phyloP scores from a whole-genome alignment of 768 basidiomycete genomes.

The Boletellus emodensis region DNA sequence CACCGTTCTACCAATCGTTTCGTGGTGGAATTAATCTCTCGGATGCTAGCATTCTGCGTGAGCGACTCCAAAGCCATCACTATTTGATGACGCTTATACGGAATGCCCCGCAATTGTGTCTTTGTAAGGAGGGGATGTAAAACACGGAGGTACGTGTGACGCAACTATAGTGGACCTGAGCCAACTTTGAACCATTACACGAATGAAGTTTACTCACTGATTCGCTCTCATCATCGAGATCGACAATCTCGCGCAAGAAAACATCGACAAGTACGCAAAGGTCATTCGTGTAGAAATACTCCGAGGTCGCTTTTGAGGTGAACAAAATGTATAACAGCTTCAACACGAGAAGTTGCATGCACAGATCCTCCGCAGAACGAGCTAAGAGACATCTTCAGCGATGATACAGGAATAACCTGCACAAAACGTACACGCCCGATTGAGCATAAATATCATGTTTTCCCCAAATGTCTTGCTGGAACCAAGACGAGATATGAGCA shows the following conservation, averaged over 20 bases:
- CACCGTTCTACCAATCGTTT: conserved; percentile 90
- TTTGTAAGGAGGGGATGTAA: conserved; percentile 92
- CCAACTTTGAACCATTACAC: neutral
- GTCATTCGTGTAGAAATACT: conserved; percentile 99
- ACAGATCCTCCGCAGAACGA: conserved; percentile 83
- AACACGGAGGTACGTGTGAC: conserved; percentile 96
- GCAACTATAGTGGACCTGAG: conserved; percentile 48
- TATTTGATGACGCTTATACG: conserved; percentile 92
- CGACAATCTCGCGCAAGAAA: conserved; percentile 88
- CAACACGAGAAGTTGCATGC: conserved; percentile 90
- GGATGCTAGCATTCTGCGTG: conserved; percentile 66
- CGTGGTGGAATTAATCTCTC: conserved; percentile 84
- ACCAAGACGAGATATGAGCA: conserved; percentile 79
- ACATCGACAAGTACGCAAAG: conserved; percentile 95
- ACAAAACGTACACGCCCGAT: conserved; percentile 73
- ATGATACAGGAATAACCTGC: neutral
- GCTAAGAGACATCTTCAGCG: conserved; percentile 43
- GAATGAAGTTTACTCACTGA: conserved; percentile 52
- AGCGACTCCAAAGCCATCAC: conserved; percentile 78
- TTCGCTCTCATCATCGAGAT: conserved; percentile 92
- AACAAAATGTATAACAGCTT: conserved; percentile 95
- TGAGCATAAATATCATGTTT: conserved; percentile 99
- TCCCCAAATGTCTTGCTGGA: conserved; percentile 95
- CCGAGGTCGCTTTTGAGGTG: conserved; percentile 86
- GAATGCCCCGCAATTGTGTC: conserved; percentile 79